Conservation (phyloP, 352 stramenopile genomes). For the Thraustochytrium striatum region DNA sequence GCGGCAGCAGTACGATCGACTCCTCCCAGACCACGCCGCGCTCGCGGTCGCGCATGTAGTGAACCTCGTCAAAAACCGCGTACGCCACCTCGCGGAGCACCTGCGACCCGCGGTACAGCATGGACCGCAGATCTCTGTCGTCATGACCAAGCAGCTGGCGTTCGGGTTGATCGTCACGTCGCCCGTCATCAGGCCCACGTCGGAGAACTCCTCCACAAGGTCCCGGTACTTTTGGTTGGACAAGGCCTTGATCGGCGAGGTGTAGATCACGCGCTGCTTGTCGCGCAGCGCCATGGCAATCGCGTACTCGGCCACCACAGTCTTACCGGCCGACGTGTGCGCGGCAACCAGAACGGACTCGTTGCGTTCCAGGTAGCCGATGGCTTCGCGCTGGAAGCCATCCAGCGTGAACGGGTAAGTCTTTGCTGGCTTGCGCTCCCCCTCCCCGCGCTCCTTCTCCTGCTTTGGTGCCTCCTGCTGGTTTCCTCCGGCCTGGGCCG, state of each 20-base stretch:
- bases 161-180: conserved; percentile 99
- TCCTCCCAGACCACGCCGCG: conserved; percentile 97
- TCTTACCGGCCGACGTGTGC: conserved; percentile 90
- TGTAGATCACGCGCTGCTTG: conserved; percentile 95
- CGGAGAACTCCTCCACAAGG: conserved; percentile 81
- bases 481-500: not conserved
- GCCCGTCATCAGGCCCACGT: conserved; percentile 98
- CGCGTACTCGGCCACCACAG: conserved; percentile 93
- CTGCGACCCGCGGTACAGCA: conserved; percentile 84
- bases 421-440: conserved; percentile 71
- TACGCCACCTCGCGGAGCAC: conserved; percentile 57
- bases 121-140: conserved; percentile 93
- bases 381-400: conserved; percentile 93
- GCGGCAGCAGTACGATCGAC: conserved; percentile 95
- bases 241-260: conserved; percentile 98
- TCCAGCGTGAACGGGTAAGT: conserved; percentile 96
- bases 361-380: conserved; percentile 75
- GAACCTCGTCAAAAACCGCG: conserved; percentile 99
- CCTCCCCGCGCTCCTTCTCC: not conserved
- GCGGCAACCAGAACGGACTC: conserved; percentile 97
- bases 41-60: conserved; percentile 99
- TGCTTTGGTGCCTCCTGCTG: not conserved
- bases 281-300: conserved; percentile 91
- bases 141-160: conserved; percentile 95
- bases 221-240: conserved; percentile 99